phyloP scores from a whole-genome alignment of 1,139 yeast genomes.

The Candida tropicalis region DNA sequence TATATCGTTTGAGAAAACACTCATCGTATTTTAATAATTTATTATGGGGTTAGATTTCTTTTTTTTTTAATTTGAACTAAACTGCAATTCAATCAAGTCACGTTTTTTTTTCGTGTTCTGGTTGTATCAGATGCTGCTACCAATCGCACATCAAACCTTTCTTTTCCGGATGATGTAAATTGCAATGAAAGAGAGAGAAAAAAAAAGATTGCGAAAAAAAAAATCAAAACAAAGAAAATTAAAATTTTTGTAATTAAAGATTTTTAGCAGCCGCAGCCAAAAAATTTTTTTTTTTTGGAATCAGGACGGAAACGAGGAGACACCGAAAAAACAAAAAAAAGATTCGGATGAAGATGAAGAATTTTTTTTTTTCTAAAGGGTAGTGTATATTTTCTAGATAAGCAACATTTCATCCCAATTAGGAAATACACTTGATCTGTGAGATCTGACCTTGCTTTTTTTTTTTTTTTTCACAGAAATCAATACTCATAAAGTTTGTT shows the following conservation, averaged over 20 bases:
- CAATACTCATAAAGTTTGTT: not conserved
- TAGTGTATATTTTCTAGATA: not conserved
- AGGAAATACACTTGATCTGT: slow-evolving; percentile 6
- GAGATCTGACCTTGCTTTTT: not conserved
- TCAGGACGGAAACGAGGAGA: not conserved
- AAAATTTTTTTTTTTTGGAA: no score
- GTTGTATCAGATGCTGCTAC: not conserved
- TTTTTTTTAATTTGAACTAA: no score
- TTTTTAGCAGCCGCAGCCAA: slow-evolving; percentile 8
- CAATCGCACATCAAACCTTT: not conserved
- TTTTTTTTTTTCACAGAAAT: not conserved
- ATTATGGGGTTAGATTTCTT: no score
- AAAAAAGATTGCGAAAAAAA: slow-evolving; percentile 8
- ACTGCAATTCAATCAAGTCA: no score
- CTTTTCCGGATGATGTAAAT: slow-evolving; percentile 4
- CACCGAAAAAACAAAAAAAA: not conserved
- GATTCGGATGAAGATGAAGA: no score
- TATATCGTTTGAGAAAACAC: no score
- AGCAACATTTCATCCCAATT: slow-evolving; percentile 3
- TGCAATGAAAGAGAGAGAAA: not conserved
- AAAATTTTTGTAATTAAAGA: not conserved
- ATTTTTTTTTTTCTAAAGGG: not conserved
- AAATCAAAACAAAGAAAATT: not conserved
- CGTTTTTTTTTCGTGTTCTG: not conserved
- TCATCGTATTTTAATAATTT: no score